phyloP scores from a whole-genome alignment of 192 early-diverging fungal species.

The Podila clonocystis region DNA sequence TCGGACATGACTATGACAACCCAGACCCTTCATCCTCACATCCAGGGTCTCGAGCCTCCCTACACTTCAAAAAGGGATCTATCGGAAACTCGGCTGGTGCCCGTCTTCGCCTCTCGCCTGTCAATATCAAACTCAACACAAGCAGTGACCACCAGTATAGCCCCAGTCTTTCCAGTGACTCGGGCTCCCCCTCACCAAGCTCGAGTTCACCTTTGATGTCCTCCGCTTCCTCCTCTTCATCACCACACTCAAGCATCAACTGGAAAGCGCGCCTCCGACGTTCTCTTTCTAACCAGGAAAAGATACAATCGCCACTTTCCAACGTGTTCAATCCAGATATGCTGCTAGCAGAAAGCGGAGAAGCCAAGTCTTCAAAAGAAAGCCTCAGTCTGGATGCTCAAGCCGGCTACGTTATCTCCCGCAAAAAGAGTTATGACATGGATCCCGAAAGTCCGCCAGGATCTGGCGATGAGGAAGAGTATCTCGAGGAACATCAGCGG shows the following conservation, averaged over 20 bases:
- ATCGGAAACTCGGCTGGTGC: conserved; percentile 21
- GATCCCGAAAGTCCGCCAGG: conserved; percentile 22
- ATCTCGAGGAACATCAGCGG: conserved; percentile 27
- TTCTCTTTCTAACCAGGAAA: conserved; percentile 43
- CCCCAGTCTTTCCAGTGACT: conserved; percentile 40
- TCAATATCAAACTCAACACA: conserved; percentile 38
- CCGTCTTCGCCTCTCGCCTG: conserved; percentile 32
- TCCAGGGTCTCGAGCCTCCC: conserved; percentile 8
- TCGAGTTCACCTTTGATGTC: conserved; percentile 50
- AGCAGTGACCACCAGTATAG: conserved; percentile 34
- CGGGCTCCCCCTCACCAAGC: conserved; percentile 37
- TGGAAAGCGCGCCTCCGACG: conserved; percentile 43
- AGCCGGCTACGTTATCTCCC: conserved; percentile 6
- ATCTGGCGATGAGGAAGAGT: conserved; percentile 43
- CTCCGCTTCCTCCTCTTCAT: conserved; percentile 31
- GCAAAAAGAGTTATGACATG: conserved; percentile 23
- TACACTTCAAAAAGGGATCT: conserved; percentile 37
- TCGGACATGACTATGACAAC: conserved; percentile 22
- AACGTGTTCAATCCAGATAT: conserved; percentile 49
- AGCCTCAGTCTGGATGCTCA: conserved; percentile 4
- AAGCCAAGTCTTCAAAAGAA: conserved; percentile 29
- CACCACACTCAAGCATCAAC: conserved; percentile 37
- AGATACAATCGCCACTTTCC: conserved; percentile 43
- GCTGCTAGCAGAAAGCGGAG: conserved; percentile 25
- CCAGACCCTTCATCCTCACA: neutral